Base-by-base conservation (phyloP, 371 early-diverging fungal genomes). In the Parasitella parasitica region DNA sequence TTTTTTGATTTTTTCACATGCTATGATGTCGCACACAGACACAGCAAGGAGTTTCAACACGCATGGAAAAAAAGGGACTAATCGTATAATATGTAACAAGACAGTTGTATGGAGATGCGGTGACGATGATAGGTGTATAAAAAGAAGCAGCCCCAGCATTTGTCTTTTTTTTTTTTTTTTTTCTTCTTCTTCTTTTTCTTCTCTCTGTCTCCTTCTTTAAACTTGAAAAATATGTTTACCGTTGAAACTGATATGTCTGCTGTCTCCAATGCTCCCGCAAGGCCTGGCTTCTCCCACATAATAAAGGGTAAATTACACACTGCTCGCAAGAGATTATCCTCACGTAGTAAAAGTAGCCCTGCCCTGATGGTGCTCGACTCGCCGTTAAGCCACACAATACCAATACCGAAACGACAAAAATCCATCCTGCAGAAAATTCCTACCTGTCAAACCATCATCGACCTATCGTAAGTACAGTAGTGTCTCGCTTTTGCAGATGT, bases 401-500 rank as follows among this genome's bases (percentile, higher is more conserved):
- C 46, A 4, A 24, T 1, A 12, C 24, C 22, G 8, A 50, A 28
- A 15, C 13, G 30, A 50, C 30, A 53, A 20, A 55, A 57, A 4
- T 43, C 57, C 16, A 20, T 46, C 2, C n/a, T 39, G 7, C 50
- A 48, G 6, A 9, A 57, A 34, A 50, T 75, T 26, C 71, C 75
- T 18, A 41, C 37, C 34, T 75, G 75, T 59, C 56, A 69, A 28
- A 63, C 61, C 6, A 35, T 69, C 6, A 28, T 75, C 49, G 75
- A 75, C 55, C 54, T 75, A 39, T 48, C 61, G 75, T 66, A 69
- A 71, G 74, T 67, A 20, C 34, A 36, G 12, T 26, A 38, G 18
- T 15, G 22, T 16, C 43, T 41, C 4, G 12, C n/a, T 24, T 28
- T 20, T 20, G 32, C 8, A 30, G 32, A 8, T 7, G 15, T 50